Evolutionary conservation across 1,284 basidiomycete species (phyloP).

Genomic region (Coniferiporia sulphurascens): DNA sequence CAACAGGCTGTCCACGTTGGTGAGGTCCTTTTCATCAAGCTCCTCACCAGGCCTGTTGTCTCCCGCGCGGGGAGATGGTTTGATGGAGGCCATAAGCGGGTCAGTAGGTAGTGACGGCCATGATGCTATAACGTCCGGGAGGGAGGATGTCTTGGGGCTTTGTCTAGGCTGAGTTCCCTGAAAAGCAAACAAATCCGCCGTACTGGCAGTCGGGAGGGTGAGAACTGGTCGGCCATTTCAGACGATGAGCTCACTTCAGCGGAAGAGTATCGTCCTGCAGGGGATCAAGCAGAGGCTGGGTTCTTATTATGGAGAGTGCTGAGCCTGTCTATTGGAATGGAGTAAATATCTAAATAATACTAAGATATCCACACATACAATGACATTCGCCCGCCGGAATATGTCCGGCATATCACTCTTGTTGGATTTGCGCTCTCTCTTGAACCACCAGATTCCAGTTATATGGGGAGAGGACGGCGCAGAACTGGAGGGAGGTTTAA

Average conservation of each 20-base stretch:
- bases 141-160: conserved; percentile 33
- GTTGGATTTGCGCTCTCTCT: conserved; percentile 38
- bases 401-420: conserved; percentile 62
- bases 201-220: conserved; percentile 36
- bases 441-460: conserved; percentile 67
- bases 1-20: conserved; percentile 59
- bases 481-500: conserved; percentile 25
- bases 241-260: conserved; percentile 44
- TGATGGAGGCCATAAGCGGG: conserved; percentile 54
- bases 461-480: conserved; percentile 29
- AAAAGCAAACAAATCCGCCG: conserved; percentile 73
- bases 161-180: conserved; percentile 55
- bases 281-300: conserved; percentile 64
- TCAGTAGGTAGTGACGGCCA: conserved; percentile 66
- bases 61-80: conserved; percentile 30
- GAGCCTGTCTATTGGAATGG: conserved; percentile 57
- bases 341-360: conserved; percentile 2
- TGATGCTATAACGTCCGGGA: conserved; percentile 51
- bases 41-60: conserved; percentile 36
- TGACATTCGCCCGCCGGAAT: conserved; percentile 58
- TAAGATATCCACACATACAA: conserved; percentile 40
- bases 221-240: background rate
- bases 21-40: conserved; percentile 46
- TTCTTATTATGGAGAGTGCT: conserved; percentile 62
- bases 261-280: conserved; percentile 59